Conservation (phyloP, 2,329 filamentous ascomycete genomes). For the Xylariomycetidae sp. region DNA sequence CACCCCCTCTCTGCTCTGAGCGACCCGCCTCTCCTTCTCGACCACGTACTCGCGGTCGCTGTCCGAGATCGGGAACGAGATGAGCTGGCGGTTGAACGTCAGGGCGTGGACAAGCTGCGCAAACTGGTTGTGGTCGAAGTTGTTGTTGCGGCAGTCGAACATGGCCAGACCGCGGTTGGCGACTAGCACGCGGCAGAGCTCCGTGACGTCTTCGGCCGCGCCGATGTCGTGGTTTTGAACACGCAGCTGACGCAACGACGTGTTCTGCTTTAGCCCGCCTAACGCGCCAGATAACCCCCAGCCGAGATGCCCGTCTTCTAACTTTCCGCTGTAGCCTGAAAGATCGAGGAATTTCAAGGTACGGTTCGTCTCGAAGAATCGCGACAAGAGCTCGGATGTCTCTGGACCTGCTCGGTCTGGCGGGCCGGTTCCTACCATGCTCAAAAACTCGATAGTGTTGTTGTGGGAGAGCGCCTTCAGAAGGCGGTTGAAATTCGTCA, state of each 20-base stretch:
- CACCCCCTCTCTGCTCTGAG: too few relatives aligned
- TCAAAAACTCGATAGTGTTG: conserved; percentile 44
- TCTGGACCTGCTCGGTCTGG: conserved; percentile 38
- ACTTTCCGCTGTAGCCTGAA: conserved; percentile 50
- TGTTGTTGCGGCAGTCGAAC: conserved; percentile 50
- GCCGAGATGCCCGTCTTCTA: conserved; percentile 52
- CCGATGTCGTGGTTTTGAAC: conserved; percentile 53
- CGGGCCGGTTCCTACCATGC: conserved; percentile 47
- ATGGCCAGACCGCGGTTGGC: conserved; percentile 43
- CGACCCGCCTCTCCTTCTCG: conserved; percentile 19
- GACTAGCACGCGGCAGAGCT: conserved; percentile 43
- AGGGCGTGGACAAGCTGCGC: conserved; percentile 23
- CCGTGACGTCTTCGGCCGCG: conserved; percentile 27
- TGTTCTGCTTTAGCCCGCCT: conserved; percentile 39
- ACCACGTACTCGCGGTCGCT: conserved; percentile 21
- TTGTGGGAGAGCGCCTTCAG: conserved; percentile 45
- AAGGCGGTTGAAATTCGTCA: conserved; percentile 45
- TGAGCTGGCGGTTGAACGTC: conserved; percentile 21
- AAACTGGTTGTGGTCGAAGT: conserved; percentile 37
- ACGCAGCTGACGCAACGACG: conserved; percentile 42
- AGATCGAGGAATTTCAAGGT: conserved; percentile 49
- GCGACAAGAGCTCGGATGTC: conserved; percentile 42
- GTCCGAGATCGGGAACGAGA: conserved; percentile 24
- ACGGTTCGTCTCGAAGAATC: conserved; percentile 45
- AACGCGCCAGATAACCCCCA: conserved; percentile 46